These are phyloP conservation scores for Verticillium nonalfalfae DNA, from an alignment of 2,329 filamentous ascomycete genomes.

Conservation along the genomic window DNA sequence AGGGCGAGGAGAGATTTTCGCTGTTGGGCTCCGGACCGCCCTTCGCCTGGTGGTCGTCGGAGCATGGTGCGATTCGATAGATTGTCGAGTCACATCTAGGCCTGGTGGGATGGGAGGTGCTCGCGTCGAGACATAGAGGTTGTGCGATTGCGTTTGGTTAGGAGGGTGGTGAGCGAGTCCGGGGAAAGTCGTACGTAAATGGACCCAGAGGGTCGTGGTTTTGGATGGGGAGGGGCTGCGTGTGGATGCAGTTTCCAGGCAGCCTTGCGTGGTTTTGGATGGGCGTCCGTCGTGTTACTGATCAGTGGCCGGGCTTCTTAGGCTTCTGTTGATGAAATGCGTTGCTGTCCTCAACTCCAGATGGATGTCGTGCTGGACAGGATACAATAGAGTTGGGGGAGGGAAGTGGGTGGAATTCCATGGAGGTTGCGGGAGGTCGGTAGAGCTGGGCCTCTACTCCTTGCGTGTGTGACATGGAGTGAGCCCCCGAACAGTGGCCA, in stretches of 20 bases:
- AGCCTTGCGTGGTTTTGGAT: background rate
- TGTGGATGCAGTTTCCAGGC: background rate
- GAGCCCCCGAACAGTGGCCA: background rate
- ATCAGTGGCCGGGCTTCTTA: background rate
- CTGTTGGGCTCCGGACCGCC: slow-evolving; percentile 39
- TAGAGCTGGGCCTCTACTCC: background rate
- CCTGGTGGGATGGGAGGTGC: background rate
- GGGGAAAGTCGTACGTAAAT: background rate
- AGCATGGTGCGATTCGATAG: slow-evolving; percentile 40
- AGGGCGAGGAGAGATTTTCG: slow-evolving; percentile 46
- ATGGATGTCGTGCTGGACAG: background rate
- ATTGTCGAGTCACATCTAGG: slow-evolving; percentile 1
- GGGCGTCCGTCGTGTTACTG: background rate
- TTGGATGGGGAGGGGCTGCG: background rate
- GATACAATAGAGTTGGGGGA: background rate
- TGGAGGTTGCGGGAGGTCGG: background rate
- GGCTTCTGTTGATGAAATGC: background rate
- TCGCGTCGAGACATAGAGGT: slow-evolving; percentile 11
- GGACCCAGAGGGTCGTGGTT: background rate
- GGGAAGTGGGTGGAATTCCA: background rate
- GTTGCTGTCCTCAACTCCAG: background rate
- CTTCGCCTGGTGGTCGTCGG: slow-evolving; percentile 58
- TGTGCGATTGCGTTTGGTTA: background rate
- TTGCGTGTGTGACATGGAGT: background rate
- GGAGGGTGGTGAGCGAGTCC: background rate